A percentile compares a stretch with the other conserved stretches of the same genome.
These are phyloP conservation scores for Tylopilus balloui DNA, from an alignment of 768 basidiomycete species.

Conservation along the genomic window DNA sequence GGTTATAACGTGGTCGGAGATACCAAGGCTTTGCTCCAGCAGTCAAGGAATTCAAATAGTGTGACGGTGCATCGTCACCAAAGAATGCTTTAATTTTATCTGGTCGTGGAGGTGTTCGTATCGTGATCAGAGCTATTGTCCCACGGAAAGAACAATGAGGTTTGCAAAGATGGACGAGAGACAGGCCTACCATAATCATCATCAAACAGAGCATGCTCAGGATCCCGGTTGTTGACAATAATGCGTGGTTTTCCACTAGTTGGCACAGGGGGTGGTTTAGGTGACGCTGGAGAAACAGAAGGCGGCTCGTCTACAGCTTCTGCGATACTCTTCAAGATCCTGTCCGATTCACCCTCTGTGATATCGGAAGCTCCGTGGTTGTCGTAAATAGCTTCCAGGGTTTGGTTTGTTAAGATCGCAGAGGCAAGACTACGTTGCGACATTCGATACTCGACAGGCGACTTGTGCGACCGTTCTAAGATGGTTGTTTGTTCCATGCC, in stretches of 20 bases:
- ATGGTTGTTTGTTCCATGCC: conserved; percentile 40
- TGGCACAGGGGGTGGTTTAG: conserved; percentile 10
- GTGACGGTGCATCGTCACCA: conserved; percentile 47
- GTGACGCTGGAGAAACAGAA: background rate
- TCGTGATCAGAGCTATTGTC: conserved; percentile 11
- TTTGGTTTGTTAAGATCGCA: conserved; percentile 23
- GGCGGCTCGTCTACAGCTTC: conserved; percentile 1
- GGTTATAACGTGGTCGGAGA: conserved; percentile 50
- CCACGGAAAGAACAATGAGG: conserved; percentile 1
- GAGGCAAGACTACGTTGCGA: conserved; percentile 38
- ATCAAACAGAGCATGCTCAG: conserved; percentile 4
- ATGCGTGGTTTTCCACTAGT: conserved; percentile 7
- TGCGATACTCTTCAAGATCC: conserved; percentile 8
- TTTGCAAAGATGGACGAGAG: background rate
- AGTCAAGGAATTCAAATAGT: conserved; percentile 37
- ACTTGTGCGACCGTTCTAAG: conserved; percentile 35
- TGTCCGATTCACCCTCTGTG: conserved; percentile 9
- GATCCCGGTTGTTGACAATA: background rate
- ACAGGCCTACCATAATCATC: conserved; percentile 16
- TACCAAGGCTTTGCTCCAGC: conserved; percentile 54
- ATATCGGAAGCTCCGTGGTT: conserved; percentile 7
- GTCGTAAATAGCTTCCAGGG: conserved; percentile 16
- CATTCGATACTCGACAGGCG: conserved; percentile 44
- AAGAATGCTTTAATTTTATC: conserved; percentile 49
- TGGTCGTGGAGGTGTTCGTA: conserved; percentile 19